phyloP scores from a whole-genome alignment of 495 filamentous ascomycete genomes.

The Talaromyces adpressus region DNA sequence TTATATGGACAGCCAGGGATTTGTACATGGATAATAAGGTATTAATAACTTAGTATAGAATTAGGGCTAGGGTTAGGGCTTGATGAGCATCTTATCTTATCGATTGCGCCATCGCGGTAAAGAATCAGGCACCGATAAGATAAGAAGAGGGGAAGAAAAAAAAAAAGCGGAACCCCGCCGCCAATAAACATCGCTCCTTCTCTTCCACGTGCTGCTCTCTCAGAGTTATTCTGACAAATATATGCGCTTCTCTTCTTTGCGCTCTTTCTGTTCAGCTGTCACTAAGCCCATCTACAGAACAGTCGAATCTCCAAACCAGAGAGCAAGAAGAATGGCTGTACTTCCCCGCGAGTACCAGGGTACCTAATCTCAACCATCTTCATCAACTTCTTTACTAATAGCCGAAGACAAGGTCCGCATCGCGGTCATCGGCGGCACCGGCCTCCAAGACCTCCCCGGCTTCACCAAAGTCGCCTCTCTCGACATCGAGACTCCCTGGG shows the following conservation, averaged over 20 bases:
- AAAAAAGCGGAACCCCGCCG: not conserved
- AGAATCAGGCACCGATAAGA: not conserved
- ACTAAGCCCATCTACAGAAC: slow-evolving; percentile 22
- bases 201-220: not conserved
- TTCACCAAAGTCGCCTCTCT: slow-evolving; percentile 78
- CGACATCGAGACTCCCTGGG: slow-evolving; percentile 79
- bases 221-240: too few species aligned
- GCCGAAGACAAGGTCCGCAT: slow-evolving; percentile 69
- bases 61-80: not conserved
- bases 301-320: slow-evolving; percentile 29
- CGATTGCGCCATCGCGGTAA: not conserved
- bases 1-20: too few species aligned
- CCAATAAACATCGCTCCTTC: not conserved
- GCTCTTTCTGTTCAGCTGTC: slow-evolving; percentile 12
- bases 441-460: slow-evolving; percentile 62
- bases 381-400: slow-evolving; percentile 9
- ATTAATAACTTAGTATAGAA: too few species aligned
- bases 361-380: slow-evolving; percentile 19
- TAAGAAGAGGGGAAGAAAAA: not conserved
- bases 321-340: slow-evolving; percentile 43
- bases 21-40: too few species aligned
- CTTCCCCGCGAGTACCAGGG: slow-evolving; percentile 51
- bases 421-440: slow-evolving; percentile 95
- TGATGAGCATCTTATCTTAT: too few species aligned
- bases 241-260: not conserved